Percentiles rank a stretch among this genome's conserved stretches.
Conservation (phyloP, 2,329 filamentous ascomycete genomes). For the Fusarium nelsonii region DNA sequence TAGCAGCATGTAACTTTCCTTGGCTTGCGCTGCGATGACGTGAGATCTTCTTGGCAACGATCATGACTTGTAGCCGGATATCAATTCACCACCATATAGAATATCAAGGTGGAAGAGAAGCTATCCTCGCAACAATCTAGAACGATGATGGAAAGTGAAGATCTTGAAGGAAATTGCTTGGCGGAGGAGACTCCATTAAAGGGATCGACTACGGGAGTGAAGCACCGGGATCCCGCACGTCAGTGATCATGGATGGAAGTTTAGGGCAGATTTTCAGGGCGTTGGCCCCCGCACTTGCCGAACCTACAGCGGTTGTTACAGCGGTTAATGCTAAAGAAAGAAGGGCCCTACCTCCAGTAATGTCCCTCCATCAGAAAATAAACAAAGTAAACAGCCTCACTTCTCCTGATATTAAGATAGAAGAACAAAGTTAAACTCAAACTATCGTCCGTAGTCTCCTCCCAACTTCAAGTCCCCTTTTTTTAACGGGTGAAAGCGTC, state of each 20-base stretch:
- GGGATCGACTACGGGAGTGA: slow-evolving; percentile 12
- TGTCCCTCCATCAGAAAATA: neutral
- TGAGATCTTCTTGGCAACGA: neutral
- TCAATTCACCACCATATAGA: neutral
- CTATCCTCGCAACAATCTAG: neutral
- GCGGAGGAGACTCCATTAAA: slow-evolving; percentile 15
- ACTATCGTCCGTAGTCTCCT: slow-evolving; percentile 19
- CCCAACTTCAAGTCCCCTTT: slow-evolving; percentile 1
- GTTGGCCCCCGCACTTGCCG: slow-evolving; percentile 16
- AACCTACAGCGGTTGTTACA: neutral
- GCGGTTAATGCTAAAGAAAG: neutral
- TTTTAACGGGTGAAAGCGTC: neutral
- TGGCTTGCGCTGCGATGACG: neutral
- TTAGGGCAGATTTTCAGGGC: neutral
- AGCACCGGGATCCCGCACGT: neutral
- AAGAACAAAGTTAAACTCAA: neutral
- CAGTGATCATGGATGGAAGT: neutral
- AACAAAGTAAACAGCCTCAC: no score
- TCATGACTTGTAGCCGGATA: neutral
- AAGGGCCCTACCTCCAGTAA: neutral
- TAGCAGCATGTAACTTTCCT: neutral
- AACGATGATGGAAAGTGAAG: slow-evolving; percentile 2
- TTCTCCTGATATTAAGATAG: no score
- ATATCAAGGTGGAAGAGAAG: neutral
- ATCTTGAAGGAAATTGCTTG: slow-evolving; percentile 19